Conservation (phyloP, 1,284 basidiomycete genomes). For the Apiotrichum siamense region DNA sequence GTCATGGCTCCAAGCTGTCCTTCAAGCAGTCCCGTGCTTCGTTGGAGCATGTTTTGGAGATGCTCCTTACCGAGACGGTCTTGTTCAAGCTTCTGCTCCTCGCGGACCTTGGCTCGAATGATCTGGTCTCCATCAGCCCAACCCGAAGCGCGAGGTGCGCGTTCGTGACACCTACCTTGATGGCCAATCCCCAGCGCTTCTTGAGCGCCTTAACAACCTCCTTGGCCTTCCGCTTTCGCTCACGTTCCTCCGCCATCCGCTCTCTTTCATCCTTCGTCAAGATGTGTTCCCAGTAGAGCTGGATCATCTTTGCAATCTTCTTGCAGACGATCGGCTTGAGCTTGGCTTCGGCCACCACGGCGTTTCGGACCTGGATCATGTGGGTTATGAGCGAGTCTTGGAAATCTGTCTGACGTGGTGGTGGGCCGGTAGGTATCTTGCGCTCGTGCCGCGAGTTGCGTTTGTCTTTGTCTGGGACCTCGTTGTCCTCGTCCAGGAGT, state of each 20-base stretch:
- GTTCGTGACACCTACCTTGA: slow-evolving; percentile 59
- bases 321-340: slow-evolving; percentile 43
- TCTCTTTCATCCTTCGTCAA: slow-evolving; percentile 59
- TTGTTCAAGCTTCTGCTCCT: slow-evolving; percentile 57
- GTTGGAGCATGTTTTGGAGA: slow-evolving; percentile 81
- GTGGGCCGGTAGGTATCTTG: slow-evolving; percentile 14
- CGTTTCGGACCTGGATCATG: slow-evolving; percentile 45
- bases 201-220: slow-evolving; percentile 58
- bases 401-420: slow-evolving; percentile 38
- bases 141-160: background rate
- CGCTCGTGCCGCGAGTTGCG: slow-evolving; percentile 8
- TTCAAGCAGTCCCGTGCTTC: slow-evolving; percentile 80
- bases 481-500: slow-evolving; percentile 48
- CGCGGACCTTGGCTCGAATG: slow-evolving; percentile 63
- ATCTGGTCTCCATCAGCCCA: slow-evolving; percentile 44
- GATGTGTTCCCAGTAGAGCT: slow-evolving; percentile 70
- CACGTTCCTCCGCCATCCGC: slow-evolving; percentile 61
- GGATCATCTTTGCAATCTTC: slow-evolving; percentile 63
- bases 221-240: slow-evolving; percentile 63
- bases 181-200: slow-evolving; percentile 76
- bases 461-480: slow-evolving; percentile 7
- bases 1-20: slow-evolving; percentile 69
- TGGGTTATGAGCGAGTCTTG: slow-evolving; percentile 46
- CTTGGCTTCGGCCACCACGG: slow-evolving; percentile 44
- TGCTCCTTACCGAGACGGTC: slow-evolving; percentile 70